Base-by-base conservation (phyloP, 306 rosid genomes). In the Quercus wislizeni region DNA sequence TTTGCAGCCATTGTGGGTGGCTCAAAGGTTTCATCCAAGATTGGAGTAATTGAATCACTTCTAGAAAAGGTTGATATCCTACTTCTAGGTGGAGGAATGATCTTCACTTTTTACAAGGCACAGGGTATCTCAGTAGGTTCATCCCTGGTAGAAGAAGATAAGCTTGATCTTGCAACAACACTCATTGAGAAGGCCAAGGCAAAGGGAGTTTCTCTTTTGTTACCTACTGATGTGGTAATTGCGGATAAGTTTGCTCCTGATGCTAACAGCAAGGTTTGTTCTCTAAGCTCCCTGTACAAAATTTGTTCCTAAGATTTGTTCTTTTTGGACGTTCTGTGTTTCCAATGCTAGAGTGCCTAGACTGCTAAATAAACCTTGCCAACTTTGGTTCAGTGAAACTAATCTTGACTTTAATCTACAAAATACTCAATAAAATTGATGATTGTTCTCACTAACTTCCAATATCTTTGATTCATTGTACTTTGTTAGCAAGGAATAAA, bases 1-100 rank as follows among this genome's bases (percentile, higher is more conserved):
- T 96, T 96, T 86, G 99, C 99, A 70, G 99, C 99, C 89, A 96
- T 96, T 87, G 99, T 96, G 58, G 99, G 99, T 88, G 99, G 99
- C 84, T 93, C 99, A 46, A 96, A 96, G 91, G 99, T 96, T 74
- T 96, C 99, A 23, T 91, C 98, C 67, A 96, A 96, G 87, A 96
- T 96, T 75, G 99, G 99, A 59, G 99, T 96, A 71, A 96, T 96
- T 2, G 99, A 96, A 70, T 96, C 99, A 23, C 96, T 96, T 23
- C 86, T 96, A 20, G 99, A 96, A 81, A 96, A 93, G 72, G 88
- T 84, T 81, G 97, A 96, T 81, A 84, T 88, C 78, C 93, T 96
- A 65, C 91, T 96, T 81, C 99, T 96, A 31, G 99, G 99, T 69
- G 99, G 99, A 69, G 99, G 99, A 5, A 96, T 96, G 99, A 96